These are phyloP conservation scores for Obelidium mucronatum DNA, from an alignment of 192 early-diverging fungal genomes.

Conservation along the genomic window DNA sequence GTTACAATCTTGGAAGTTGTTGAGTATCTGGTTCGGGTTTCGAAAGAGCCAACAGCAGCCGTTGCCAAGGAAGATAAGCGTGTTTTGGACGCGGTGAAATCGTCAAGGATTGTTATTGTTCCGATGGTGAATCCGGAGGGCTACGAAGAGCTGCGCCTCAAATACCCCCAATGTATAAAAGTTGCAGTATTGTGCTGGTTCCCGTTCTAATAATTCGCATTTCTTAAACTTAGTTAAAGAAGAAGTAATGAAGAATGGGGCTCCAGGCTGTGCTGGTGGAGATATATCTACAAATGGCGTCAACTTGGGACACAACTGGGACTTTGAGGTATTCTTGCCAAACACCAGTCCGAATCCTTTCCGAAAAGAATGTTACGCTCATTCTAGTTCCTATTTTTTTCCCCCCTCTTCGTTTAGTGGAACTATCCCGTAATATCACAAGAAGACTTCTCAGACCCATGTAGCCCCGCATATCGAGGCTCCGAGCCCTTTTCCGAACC, in stretches of 20 bases:
- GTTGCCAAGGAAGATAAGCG: not conserved
- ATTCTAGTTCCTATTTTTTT: not conserved
- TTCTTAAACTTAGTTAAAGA: not conserved
- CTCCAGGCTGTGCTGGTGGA: conserved; percentile 8
- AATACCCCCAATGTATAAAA: conserved; percentile 8
- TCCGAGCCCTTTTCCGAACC: conserved; percentile 36
- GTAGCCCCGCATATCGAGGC: conserved; percentile 30
- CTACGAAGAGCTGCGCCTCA: conserved; percentile 29
- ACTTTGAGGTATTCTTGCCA: conserved; percentile 27
- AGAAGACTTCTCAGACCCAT: conserved; percentile 35
- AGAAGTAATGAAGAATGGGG: conserved; percentile 26
- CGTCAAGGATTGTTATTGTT: conserved; percentile 8
- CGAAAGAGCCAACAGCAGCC: not conserved
- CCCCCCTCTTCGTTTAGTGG: conserved; percentile 11
- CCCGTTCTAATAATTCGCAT: not conserved
- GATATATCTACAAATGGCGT: conserved; percentile 23
- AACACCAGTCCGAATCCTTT: too few relatives aligned
- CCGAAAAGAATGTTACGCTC: not conserved
- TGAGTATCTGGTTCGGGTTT: not conserved
- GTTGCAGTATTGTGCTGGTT: not conserved
- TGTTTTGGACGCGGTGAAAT: not conserved
- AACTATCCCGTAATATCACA: conserved; percentile 21
- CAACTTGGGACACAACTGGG: conserved; percentile 42
- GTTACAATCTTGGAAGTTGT: not conserved
- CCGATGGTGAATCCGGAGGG: conserved; percentile 44